A percentile compares a stretch with the other conserved stretches of the same genome.
phyloP scores from a whole-genome alignment of 257 asterid species.

The Solanum appendiculatum region DNA sequence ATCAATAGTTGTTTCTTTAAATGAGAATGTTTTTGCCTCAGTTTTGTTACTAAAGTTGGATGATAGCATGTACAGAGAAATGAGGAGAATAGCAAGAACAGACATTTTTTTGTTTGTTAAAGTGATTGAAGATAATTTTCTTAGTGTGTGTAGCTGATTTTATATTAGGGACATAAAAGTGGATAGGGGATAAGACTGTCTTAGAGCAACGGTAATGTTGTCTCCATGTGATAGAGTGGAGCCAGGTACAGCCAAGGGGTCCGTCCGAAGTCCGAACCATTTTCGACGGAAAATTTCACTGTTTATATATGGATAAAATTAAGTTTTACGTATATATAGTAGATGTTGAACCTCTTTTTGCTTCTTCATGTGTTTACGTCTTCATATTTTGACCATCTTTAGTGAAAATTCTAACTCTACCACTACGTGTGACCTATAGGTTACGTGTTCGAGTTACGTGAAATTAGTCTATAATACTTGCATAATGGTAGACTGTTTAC shows the following conservation, averaged over 20 bases:
- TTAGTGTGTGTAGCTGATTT: background rate
- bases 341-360: rapidly evolving
- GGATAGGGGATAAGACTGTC: background rate
- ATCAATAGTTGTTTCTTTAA: constrained; percentile 42
- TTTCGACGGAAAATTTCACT: too few species aligned
- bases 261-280: background rate
- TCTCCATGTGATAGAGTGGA: background rate
- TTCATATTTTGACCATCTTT: too few species aligned
- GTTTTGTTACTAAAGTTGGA: background rate
- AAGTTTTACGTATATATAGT: too few species aligned
- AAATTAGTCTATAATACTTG: background rate
- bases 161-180: background rate
- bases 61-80: background rate
- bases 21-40: constrained; percentile 15
- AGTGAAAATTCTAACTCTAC: rapidly evolving
- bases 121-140: background rate
- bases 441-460: background rate
- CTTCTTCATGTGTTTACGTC: too few species aligned
- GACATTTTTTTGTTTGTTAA: background rate
- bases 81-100: background rate
- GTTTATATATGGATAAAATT: too few species aligned
- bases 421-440: background rate
- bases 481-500: background rate
- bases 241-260: background rate
- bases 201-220: background rate